Evolutionary conservation across 1,139 yeast species (phyloP).

Genomic region (Yamadazyma songkhlaensis): DNA sequence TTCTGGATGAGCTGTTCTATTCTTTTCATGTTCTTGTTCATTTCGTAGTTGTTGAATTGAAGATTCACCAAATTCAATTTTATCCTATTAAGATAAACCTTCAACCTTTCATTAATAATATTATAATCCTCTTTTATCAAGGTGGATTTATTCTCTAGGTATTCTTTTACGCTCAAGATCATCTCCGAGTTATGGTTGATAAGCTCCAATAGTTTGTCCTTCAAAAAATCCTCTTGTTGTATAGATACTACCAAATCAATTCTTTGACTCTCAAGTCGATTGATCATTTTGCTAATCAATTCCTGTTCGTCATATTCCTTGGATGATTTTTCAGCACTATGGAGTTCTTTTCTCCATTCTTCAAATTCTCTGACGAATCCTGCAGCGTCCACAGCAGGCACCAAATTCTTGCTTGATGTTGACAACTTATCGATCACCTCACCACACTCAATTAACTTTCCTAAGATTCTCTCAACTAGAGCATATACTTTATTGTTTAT

Average conservation of each 20-base stretch:
- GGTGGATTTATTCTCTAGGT: slow-evolving; percentile 22
- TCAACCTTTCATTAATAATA: slow-evolving; percentile 11
- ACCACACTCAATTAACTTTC: slow-evolving; percentile 8
- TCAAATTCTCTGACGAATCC: slow-evolving; percentile 5
- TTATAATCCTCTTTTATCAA: slow-evolving; percentile 13
- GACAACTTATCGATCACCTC: slow-evolving; percentile 18
- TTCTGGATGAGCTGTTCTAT: slow-evolving; percentile 10
- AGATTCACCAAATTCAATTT: slow-evolving; percentile 16
- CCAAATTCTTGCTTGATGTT: slow-evolving; percentile 19
- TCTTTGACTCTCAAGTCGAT: slow-evolving; percentile 32
- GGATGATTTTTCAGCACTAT: too few relatives aligned
- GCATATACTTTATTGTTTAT: slow-evolving; percentile 9
- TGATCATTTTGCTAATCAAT: slow-evolving; percentile 5
- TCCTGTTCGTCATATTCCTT: background rate
- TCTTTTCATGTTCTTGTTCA: slow-evolving; percentile 11
- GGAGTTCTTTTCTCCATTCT: background rate
- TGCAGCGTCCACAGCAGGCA: slow-evolving; percentile 17
- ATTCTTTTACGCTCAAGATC: slow-evolving; percentile 37
- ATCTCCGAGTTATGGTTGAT: slow-evolving; percentile 40
- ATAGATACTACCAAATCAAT: slow-evolving; percentile 38
- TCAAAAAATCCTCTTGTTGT: slow-evolving; percentile 41
- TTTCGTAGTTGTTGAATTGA: slow-evolving; percentile 15
- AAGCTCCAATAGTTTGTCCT: slow-evolving; percentile 31
- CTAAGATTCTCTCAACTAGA: slow-evolving; percentile 6
- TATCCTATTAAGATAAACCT: slow-evolving; percentile 15